Base-by-base conservation (phyloP, 768 basidiomycete genomes). In the Mycena filopes region DNA sequence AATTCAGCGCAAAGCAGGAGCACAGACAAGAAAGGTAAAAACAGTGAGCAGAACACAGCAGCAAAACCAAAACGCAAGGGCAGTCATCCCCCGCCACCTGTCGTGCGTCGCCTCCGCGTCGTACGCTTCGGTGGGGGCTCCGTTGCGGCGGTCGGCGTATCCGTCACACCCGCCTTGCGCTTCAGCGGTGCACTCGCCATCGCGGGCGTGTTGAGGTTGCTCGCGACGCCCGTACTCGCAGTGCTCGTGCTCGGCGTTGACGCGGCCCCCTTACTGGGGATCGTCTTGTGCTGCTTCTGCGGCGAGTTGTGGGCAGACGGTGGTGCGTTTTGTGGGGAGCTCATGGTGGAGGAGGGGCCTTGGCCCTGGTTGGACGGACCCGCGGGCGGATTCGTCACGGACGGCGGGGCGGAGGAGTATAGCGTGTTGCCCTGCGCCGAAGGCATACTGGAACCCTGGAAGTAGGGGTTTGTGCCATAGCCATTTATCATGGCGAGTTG, bases 271-370 rank as follows among this genome's bases (percentile, higher is more conserved):
- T 69, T 69, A 6, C 38, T 9, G 15, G 68, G 84, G 65, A 86
- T 83, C 51, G 83, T 83, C 73, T 90, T 89, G 72, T 85, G 83
- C 77, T 87, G 86, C 77, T 92, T 91, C 75, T 82, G 83, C 15
- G 86, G 86, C 26, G 87, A 85, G 63, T 81, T 87, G 61, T 81
- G 80, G 55, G 83, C 83, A 56, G 87, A 85, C 41, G 81, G 74
- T 2, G 85, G 74, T 2, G 80, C 75, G 68, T 84, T 86, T 81
- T 87, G 84, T 21, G 84, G 86, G 28, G 86, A 87, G 67, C 73
- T 78, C 69, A 80, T 77, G 26, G 78, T 74, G 55, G 73, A 70
- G 62, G 72, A 69, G 29, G 71, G 36, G 36, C 36, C 36, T 36
- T 36, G 36, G 36, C 36, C 36, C 36, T 36, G 36, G 74, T 60